Percentiles rank a stretch among this genome's conserved stretches.
phyloP scores from a whole-genome alignment of 768 basidiomycete genomes.

The Panaeolus cyanescens region DNA sequence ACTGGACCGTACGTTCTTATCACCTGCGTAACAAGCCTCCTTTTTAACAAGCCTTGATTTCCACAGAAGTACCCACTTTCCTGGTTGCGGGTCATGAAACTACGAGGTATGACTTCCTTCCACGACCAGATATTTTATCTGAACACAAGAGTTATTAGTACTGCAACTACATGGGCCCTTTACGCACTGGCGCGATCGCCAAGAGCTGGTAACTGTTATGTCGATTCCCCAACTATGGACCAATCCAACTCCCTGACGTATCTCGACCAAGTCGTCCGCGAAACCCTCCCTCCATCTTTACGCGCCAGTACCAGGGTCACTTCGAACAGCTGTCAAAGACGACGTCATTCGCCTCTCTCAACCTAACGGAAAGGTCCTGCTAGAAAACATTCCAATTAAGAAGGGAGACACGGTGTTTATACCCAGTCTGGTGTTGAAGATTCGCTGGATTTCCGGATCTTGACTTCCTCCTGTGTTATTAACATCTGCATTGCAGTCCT shows the following conservation, averaged over 20 bases:
- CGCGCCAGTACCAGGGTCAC: conserved; percentile 45
- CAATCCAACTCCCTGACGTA: conserved; percentile 64
- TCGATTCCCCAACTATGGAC: conserved; percentile 70
- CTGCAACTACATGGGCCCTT: conserved; percentile 57
- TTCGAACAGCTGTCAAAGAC: conserved; percentile 47
- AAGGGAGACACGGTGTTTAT: conserved; percentile 48
- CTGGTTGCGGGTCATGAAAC: conserved; percentile 57
- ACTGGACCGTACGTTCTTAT: conserved; percentile 37
- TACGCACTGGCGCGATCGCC: conserved; percentile 52
- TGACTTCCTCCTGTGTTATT: background rate
- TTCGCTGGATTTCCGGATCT: conserved; percentile 53
- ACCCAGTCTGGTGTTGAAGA: conserved; percentile 60
- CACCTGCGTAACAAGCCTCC: background rate
- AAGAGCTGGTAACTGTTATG: conserved; percentile 48
- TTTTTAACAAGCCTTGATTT: background rate
- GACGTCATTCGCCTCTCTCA: conserved; percentile 50
- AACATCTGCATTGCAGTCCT: conserved; percentile 50
- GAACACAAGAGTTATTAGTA: conserved; percentile 20
- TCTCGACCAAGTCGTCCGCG: conserved; percentile 63
- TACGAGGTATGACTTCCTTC: conserved; percentile 34
- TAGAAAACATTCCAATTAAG: conserved; percentile 32
- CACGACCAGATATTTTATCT: background rate
- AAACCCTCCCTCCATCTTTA: conserved; percentile 60
- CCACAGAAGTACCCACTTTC: conserved; percentile 55
- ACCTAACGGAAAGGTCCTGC: conserved; percentile 43